phyloP scores from a whole-genome alignment of 176 grass and related monocot species.

The Pontederia paniculata region DNA sequence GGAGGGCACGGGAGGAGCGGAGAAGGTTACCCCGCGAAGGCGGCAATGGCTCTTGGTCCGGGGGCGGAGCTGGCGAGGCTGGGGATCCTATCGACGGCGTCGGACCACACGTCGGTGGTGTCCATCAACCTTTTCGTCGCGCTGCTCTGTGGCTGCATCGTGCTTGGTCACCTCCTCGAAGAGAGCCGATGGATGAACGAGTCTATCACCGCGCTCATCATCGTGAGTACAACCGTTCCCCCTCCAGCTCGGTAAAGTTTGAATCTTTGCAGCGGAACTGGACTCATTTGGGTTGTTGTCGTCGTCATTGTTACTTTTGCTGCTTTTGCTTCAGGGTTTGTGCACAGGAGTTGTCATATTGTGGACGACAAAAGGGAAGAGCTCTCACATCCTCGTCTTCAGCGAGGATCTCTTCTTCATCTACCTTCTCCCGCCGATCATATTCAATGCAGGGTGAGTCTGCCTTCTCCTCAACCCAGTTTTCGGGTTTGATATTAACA shows the following conservation, averaged over 20 bases:
- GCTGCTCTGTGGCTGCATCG: slow-evolving; percentile 82
- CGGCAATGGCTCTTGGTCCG: slow-evolving; percentile 36
- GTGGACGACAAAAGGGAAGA: slow-evolving; percentile 75
- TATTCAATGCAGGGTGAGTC: slow-evolving; percentile 88
- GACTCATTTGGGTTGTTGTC: neutral
- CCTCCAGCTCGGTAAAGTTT: neutral
- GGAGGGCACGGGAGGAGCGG: neutral
- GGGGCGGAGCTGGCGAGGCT: slow-evolving; percentile 37
- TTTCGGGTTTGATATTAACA: no score
- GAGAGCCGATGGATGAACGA: slow-evolving; percentile 93
- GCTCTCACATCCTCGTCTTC: slow-evolving; percentile 91
- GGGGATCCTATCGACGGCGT: slow-evolving; percentile 43
- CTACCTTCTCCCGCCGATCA: slow-evolving; percentile 93
- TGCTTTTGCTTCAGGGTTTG: slow-evolving; percentile 34
- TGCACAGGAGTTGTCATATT: slow-evolving; percentile 82
- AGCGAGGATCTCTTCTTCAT: slow-evolving; percentile 99
- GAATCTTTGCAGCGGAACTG: neutral
- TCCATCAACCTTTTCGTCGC: slow-evolving; percentile 86
- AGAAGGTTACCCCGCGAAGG: no score
- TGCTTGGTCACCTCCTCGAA: slow-evolving; percentile 91
- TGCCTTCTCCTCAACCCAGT: neutral
- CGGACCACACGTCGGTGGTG: slow-evolving; percentile 77
- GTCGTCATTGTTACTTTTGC: neutral
- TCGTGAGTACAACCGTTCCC: slow-evolving; percentile 32
- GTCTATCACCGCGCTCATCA: slow-evolving; percentile 76